Percentiles rank a stretch among this genome's conserved stretches.
These are phyloP conservation scores for Lentinula detonsa DNA, from an alignment of 768 basidiomycete genomes.

Conservation along the genomic window DNA sequence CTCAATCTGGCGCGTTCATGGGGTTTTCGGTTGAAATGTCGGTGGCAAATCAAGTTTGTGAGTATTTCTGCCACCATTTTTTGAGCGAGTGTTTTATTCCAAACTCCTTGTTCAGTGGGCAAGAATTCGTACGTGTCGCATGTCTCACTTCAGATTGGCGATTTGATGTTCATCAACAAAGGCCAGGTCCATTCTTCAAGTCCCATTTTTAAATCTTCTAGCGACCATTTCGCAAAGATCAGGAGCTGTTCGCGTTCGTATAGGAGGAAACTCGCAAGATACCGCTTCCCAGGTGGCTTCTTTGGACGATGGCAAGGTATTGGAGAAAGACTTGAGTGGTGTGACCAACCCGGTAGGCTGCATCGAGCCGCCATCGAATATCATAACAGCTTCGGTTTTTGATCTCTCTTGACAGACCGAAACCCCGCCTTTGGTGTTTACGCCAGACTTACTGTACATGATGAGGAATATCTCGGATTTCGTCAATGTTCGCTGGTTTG, in stretches of 20 bases:
- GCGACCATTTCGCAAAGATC: conserved; percentile 43
- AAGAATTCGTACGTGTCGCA: conserved; percentile 33
- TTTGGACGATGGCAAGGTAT: conserved; percentile 28
- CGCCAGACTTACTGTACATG: conserved; percentile 45
- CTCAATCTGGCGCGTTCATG: conserved; percentile 33
- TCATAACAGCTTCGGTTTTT: neutral
- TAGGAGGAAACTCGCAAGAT: conserved; percentile 62
- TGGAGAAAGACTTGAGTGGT: conserved; percentile 30
- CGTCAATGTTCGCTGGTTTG: conserved; percentile 43
- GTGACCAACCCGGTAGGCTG: conserved; percentile 20
- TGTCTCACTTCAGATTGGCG: conserved; percentile 15
- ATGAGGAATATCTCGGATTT: conserved; percentile 40
- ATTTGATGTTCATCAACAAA: neutral
- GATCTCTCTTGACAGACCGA: conserved; percentile 28
- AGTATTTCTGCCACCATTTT: conserved; percentile 16
- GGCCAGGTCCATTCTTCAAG: conserved; percentile 21
- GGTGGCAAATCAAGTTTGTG: conserved; percentile 50
- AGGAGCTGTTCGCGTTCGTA: conserved; percentile 39
- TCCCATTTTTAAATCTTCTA: conserved; percentile 54
- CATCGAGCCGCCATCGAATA: neutral
- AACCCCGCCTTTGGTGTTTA: conserved; percentile 48
- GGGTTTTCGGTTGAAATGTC: conserved; percentile 65
- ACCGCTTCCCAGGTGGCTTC: conserved; percentile 28
- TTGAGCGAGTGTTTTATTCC: neutral
- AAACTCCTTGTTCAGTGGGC: conserved; percentile 29